Conservation (phyloP, 163 green algal genomes). For the Prototheca cutis region DNA sequence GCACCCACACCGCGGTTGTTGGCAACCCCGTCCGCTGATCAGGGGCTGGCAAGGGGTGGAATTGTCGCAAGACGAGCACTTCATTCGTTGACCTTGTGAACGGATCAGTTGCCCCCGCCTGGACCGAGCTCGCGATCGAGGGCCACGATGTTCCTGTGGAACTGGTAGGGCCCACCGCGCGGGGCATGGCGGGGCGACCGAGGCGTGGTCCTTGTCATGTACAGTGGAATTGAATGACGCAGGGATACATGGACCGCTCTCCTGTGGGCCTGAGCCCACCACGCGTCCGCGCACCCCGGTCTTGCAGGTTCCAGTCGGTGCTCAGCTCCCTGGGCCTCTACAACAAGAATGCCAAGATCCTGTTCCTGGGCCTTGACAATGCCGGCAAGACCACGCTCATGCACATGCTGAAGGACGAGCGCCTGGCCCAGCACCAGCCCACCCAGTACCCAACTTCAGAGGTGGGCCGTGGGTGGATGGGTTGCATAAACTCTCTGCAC, state of each 20-base stretch:
- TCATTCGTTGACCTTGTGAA: background rate
- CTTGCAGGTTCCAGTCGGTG: constrained; percentile 85
- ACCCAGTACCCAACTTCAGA: constrained; percentile 98
- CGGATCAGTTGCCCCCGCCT: background rate
- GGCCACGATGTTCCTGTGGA: constrained; percentile 22
- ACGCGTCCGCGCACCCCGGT: background rate
- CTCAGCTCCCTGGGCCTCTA: constrained; percentile 93
- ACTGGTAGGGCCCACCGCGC: no score
- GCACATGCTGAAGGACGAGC: constrained; percentile 99
- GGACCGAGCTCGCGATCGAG: background rate
- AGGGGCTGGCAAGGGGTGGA: no score
- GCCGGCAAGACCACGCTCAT: constrained; percentile 98
- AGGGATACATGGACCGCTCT: no score
- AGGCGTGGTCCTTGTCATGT: background rate
- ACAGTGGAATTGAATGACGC: no score
- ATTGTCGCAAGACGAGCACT: no score
- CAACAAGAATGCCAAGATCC: constrained; percentile 99
- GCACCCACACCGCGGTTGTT: no score
- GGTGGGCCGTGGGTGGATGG: no score
- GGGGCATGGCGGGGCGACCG: no score
- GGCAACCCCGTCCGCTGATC: no score
- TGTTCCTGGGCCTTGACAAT: constrained; percentile 96
- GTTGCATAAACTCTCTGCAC: no score
- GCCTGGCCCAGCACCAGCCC: constrained; percentile 92
- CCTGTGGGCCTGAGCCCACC: no score